phyloP scores from a whole-genome alignment of 106 monocot genomes.

The Xerophyta viscosa region DNA sequence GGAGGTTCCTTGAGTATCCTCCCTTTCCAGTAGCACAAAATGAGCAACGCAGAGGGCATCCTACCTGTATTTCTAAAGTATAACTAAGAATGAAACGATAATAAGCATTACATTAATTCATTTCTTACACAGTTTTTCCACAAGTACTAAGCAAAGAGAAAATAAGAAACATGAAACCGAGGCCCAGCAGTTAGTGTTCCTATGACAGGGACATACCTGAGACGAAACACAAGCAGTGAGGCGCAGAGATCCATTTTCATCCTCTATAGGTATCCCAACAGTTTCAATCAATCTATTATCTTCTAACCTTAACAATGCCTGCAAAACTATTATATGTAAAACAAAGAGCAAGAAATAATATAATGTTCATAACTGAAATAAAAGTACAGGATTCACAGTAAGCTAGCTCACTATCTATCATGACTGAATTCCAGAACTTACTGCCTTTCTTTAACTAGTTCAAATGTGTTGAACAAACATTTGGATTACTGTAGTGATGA shows the following conservation, averaged over 20 bases:
- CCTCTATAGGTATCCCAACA: constrained; percentile 84
- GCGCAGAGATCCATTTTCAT: constrained; percentile 59
- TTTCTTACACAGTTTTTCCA: too few species aligned
- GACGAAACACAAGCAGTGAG: constrained; percentile 97
- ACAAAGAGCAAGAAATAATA: not conserved
- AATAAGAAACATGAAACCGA: not conserved
- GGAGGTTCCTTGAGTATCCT: constrained; percentile 85
- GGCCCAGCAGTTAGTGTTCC: not conserved
- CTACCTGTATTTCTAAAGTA: constrained; percentile 44
- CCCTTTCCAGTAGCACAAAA: constrained; percentile 99
- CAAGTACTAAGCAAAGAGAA: too few species aligned
- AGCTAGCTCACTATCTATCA: not conserved
- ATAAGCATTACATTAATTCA: not conserved
- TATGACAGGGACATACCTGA: constrained; percentile 35
- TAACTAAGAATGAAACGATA: not conserved
- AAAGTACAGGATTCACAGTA: not conserved
- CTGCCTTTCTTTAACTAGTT: not conserved
- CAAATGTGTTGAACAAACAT: not conserved
- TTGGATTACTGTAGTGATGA: too few species aligned
- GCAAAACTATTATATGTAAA: constrained; percentile 10
- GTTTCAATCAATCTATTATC: constrained; percentile 92
- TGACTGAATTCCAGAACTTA: not conserved
- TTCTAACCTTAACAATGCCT: constrained; percentile 83
- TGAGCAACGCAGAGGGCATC: constrained; percentile 82
- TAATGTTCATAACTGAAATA: not conserved